A percentile compares a stretch with the other conserved stretches of the same genome.
phyloP scores from a whole-genome alignment of 345 rosid genomes.

The Pseudoturritis turrita region DNA sequence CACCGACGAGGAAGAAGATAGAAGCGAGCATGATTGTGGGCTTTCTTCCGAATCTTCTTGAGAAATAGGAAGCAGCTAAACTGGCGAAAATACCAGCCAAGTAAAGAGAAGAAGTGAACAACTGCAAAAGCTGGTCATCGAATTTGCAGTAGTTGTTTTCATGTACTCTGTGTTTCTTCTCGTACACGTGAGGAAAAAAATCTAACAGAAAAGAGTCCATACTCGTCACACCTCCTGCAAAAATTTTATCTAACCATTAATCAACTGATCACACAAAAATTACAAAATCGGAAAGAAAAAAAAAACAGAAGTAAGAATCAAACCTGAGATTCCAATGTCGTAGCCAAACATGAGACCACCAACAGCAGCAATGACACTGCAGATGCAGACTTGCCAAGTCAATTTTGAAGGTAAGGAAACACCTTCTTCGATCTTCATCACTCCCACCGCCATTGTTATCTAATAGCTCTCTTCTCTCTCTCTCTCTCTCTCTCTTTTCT shows the following conservation, averaged over 20 bases:
- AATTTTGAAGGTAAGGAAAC: slow-evolving; percentile 12
- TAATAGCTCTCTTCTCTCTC: not conserved
- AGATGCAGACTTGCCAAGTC: slow-evolving; percentile 35
- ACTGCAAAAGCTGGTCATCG: slow-evolving; percentile 51
- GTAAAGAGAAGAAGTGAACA: slow-evolving; percentile 79
- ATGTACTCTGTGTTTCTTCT: slow-evolving; percentile 49
- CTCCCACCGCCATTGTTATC: slow-evolving; percentile 4
- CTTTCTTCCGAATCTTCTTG: slow-evolving; percentile 47
- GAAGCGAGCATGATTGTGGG: slow-evolving; percentile 56
- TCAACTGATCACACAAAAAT: not conserved
- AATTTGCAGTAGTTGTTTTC: slow-evolving; percentile 79
- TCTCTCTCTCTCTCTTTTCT: not conserved
- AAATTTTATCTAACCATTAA: not conserved
- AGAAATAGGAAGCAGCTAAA: slow-evolving; percentile 38
- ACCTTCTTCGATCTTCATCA: slow-evolving; percentile 8
- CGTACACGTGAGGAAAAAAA: slow-evolving; percentile 63
- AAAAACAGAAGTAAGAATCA: no score
- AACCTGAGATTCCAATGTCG: slow-evolving; percentile 63
- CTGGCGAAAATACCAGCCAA: slow-evolving; percentile 61
- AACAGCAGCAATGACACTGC: slow-evolving; percentile 54
- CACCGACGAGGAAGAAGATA: slow-evolving; percentile 54
- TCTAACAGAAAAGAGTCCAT: slow-evolving; percentile 66
- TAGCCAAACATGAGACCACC: slow-evolving; percentile 76
- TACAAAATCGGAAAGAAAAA: not conserved
- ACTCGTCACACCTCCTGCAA: slow-evolving; percentile 68